These are phyloP conservation scores for Candida anutae DNA, from an alignment of 1,139 yeast species.

Conservation along the genomic window DNA sequence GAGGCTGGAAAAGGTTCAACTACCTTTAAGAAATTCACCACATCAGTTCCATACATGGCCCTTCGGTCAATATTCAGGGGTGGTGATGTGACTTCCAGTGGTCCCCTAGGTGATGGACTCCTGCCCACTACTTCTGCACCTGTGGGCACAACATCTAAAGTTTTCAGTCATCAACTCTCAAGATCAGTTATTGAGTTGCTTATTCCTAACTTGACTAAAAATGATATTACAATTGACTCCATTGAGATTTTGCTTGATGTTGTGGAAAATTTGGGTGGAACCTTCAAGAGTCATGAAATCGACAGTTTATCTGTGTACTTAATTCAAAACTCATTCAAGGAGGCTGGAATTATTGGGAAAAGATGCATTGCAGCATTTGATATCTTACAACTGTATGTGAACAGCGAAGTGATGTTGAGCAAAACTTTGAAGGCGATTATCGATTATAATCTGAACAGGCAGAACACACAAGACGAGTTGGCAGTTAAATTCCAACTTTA, in stretches of 20 bases:
- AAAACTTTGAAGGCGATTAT: conserved; percentile 5
- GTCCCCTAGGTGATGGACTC: too few relatives aligned
- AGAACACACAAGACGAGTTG: conserved; percentile 1
- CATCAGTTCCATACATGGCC: conserved; percentile 65
- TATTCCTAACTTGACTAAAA: conserved; percentile 8
- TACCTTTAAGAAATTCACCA: conserved; percentile 39
- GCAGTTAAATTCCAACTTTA: conserved; percentile 7
- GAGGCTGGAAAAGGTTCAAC: conserved; percentile 16
- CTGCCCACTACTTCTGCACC: neutral
- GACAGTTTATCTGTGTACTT: conserved; percentile 27
- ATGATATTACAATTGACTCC: conserved; percentile 43
- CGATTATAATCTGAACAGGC: conserved; percentile 3
- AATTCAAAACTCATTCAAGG: conserved; percentile 31
- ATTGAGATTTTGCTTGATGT: conserved; percentile 60
- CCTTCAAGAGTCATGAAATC: conserved; percentile 36
- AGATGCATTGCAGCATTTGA: conserved; percentile 53
- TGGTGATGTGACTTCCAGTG: conserved; percentile 1
- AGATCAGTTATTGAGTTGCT: conserved; percentile 13
- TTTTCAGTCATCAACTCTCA: conserved; percentile 9
- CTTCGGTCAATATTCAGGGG: conserved; percentile 50
- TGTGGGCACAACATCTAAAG: neutral
- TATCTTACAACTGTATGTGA: conserved; percentile 29
- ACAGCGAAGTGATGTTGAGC: conserved; percentile 8
- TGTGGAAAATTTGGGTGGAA: conserved; percentile 46
- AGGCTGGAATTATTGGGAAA: conserved; percentile 43